phyloP scores from a whole-genome alignment of 345 rosid genomes.

The Murraya koenigii region DNA sequence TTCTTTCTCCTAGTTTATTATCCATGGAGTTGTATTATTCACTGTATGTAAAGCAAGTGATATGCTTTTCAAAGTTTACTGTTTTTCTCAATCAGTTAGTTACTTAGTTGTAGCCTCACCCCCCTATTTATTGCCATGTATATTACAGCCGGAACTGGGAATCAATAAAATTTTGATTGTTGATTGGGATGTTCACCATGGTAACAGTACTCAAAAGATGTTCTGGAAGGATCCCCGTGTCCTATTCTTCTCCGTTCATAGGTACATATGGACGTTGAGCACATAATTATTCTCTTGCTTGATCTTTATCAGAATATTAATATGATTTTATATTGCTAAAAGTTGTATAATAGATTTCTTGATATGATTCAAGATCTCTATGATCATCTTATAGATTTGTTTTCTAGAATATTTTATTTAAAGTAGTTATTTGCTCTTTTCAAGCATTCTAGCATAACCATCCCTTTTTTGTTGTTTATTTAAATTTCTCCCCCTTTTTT shows the following conservation, averaged over 20 bases:
- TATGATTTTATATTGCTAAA: background rate
- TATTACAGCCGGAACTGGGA: constrained; percentile 62
- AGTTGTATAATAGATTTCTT: background rate
- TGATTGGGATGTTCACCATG: constrained; percentile 99
- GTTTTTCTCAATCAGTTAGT: constrained; percentile 6
- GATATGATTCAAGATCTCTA: background rate
- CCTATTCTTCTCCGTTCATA: constrained; percentile 94
- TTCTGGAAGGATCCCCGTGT: constrained; percentile 93
- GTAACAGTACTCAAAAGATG: constrained; percentile 90
- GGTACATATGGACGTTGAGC: constrained; percentile 38
- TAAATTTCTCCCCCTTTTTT: background rate
- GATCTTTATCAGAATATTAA: background rate
- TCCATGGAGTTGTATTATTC: background rate
- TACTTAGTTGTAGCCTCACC: constrained; percentile 10
- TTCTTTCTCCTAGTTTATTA: background rate
- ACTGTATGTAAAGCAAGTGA: background rate
- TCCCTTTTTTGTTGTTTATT: background rate
- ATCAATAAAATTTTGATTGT: constrained; percentile 79
- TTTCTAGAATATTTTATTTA: background rate
- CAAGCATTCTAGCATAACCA: background rate
- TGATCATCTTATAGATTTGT: constrained; percentile 3
- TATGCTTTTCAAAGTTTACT: background rate
- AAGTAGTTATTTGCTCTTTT: background rate
- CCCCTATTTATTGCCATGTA: background rate
- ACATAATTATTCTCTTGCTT: constrained; percentile 3